Base-by-base conservation (phyloP, 805 yeast genomes). In the Lipomyces orientalis region DNA sequence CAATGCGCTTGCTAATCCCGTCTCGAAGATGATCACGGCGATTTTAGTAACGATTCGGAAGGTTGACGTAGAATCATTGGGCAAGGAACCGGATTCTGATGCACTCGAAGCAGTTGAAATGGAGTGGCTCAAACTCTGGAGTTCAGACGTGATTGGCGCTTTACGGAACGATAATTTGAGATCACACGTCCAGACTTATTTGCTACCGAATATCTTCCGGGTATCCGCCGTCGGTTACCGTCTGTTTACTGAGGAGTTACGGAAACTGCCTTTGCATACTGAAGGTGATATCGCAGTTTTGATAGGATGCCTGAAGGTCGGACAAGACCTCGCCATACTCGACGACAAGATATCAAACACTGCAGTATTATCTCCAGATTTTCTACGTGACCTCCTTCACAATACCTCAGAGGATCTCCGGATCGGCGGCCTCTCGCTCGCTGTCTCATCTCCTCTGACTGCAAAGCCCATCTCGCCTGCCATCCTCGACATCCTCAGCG, bases 181-280 rank as follows among this genome's bases (percentile, higher is more conserved):
- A 29, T 80, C 82, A 58, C 86, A 88, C 66, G 79, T 89, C 2
- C 85, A 85, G 62, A 77, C 83, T 1, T 87, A 90, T 73, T 75
- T 92, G 2, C 74, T 93, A 19, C 93, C 93, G 0, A 81, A 81
- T 19, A 74, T 93, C 5, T 87, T 92, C 76, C 84, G 83, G 72
- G 75, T 82, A 39, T 85, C 89, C 2, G 80, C 83, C 0, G 65
- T 73, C 2, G 82, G 84, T 1, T 85, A 82, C 74, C 73, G 73
- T 1, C 62, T 69, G 1, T 84, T 88, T 67, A 75, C 84, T 31
- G 67, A 71, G 14, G 67, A 73, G 6, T 68, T 80, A 8, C 74
- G 76, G 0, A 69, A 71, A 16, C 59, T 66, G 37, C 56, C 25
- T 2, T 52, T 56, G 22, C 55, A 64, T 16, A 35, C 71, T 10